These are phyloP conservation scores for Crassisporium funariophilum DNA, from an alignment of 768 basidiomycete genomes.

Conservation along the genomic window DNA sequence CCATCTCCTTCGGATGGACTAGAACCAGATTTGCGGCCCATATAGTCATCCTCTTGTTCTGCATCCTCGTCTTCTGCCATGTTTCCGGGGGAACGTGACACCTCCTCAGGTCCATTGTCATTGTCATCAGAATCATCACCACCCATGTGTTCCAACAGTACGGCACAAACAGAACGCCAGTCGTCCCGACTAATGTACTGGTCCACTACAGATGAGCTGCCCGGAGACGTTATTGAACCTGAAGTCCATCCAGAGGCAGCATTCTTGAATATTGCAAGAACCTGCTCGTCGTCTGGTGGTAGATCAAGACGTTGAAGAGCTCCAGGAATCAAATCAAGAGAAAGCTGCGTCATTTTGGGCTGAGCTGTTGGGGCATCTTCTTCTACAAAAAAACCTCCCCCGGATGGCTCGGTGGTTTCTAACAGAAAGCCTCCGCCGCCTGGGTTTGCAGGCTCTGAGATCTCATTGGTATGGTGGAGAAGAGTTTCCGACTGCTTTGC, in stretches of 20 bases:
- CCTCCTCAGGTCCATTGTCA: no score
- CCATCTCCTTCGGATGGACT: slow-evolving; percentile 14
- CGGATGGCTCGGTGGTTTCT: slow-evolving; percentile 12
- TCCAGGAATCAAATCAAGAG: slow-evolving; percentile 55
- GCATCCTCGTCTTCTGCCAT: background rate
- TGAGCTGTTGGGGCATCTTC: no score
- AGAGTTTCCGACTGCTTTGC: slow-evolving; percentile 33
- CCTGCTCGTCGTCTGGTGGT: slow-evolving; percentile 71
- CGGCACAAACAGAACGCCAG: slow-evolving; percentile 81
- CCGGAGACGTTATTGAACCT: slow-evolving; percentile 17
- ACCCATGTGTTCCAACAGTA: slow-evolving; percentile 54
- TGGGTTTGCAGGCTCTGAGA: slow-evolving; percentile 1
- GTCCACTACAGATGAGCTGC: slow-evolving; percentile 21
- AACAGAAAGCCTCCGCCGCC: slow-evolving; percentile 35
- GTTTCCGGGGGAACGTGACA: background rate
- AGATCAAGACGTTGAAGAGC: slow-evolving; percentile 68
- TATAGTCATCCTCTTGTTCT: no score
- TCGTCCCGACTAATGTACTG: slow-evolving; percentile 61
- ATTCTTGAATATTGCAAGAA: slow-evolving; percentile 71
- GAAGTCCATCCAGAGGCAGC: slow-evolving; percentile 74
- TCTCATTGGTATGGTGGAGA: slow-evolving; percentile 12
- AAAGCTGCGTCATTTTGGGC: slow-evolving; percentile 51
- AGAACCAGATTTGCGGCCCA: background rate
- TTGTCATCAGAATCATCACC: slow-evolving; percentile 26
- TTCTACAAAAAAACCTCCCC: slow-evolving; percentile 10